Percentiles rank a stretch among this genome's conserved stretches.
Evolutionary conservation across 768 basidiomycete genomes (phyloP).

Genomic region (Tubosaeta brunneosetosa): DNA sequence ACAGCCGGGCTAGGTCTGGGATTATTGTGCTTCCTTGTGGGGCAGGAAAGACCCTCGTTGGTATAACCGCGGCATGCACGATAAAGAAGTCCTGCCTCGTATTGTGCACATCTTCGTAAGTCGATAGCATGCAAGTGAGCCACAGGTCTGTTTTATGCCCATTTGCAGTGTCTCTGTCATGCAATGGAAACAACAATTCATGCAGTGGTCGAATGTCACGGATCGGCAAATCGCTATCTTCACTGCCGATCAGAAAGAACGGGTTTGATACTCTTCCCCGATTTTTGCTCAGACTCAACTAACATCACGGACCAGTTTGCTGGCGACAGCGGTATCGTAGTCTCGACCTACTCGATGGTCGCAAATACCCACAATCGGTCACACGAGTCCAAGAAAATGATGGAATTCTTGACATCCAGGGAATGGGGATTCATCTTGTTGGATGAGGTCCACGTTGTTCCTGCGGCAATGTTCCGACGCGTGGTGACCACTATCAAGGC

Average conservation of each 20-base stretch:
- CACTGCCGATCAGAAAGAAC: conserved; percentile 96
- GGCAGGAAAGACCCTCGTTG: conserved; percentile 97
- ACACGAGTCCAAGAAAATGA: conserved; percentile 99
- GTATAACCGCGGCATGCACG: conserved; percentile 99
- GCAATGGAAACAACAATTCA: conserved; percentile 99
- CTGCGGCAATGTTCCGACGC: conserved; percentile 96
- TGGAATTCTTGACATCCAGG: conserved; percentile 97
- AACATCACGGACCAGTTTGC: conserved; percentile 60
- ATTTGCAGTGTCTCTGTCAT: conserved; percentile 77
- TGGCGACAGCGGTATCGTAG: conserved; percentile 95
- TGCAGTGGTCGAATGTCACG: conserved; percentile 98
- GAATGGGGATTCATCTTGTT: conserved; percentile 99
- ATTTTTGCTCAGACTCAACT: not conserved
- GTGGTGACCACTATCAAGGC: conserved; percentile 99
- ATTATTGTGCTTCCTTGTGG: conserved; percentile 99
- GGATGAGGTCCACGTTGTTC: conserved; percentile 98
- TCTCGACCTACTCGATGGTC: conserved; percentile 99
- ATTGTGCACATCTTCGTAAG: conserved; percentile 95
- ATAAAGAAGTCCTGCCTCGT: conserved; percentile 99
- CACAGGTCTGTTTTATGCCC: conserved; percentile 7
- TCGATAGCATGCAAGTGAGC: conserved; percentile 11
- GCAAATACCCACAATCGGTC: conserved; percentile 97
- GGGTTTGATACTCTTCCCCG: conserved; percentile 43
- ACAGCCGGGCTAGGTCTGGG: conserved; percentile 91
- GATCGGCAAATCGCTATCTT: conserved; percentile 96